These are phyloP conservation scores for Candida golubevii DNA, from an alignment of 805 yeast species.

Conservation along the genomic window DNA sequence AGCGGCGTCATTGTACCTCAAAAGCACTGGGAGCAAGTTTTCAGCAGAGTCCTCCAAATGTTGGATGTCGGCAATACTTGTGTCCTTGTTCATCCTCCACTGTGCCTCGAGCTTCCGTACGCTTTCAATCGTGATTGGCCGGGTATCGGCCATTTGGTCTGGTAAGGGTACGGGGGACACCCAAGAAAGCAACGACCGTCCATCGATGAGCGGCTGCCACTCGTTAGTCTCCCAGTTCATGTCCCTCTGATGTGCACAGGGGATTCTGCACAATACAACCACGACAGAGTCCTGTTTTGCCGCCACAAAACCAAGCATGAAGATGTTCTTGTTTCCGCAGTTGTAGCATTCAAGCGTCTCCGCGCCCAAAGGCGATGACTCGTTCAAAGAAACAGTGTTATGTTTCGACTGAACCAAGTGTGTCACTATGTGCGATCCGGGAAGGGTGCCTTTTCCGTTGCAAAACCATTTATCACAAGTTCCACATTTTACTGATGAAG, in stretches of 20 bases:
- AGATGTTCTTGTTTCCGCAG: constrained; percentile 78
- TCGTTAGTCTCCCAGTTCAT: constrained; percentile 80
- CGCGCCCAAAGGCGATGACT: constrained; percentile 81
- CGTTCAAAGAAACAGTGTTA: constrained; percentile 67
- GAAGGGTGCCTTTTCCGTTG: constrained; percentile 56
- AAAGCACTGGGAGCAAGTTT: constrained; percentile 64
- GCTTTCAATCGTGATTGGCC: constrained; percentile 56
- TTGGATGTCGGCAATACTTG: constrained; percentile 66
- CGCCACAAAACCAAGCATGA: constrained; percentile 78
- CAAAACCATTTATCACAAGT: constrained; percentile 87
- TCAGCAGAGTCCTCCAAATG: constrained; percentile 31
- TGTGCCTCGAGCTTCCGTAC: constrained; percentile 70
- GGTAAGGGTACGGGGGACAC: constrained; percentile 67
- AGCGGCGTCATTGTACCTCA: constrained; percentile 76
- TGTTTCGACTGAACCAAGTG: constrained; percentile 82
- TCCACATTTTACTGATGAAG: constrained; percentile 70
- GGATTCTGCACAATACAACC: constrained; percentile 80
- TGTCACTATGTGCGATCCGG: constrained; percentile 77
- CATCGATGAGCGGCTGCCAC: constrained; percentile 85
- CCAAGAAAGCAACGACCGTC: constrained; percentile 77
- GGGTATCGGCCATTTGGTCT: constrained; percentile 54
- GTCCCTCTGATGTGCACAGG: constrained; percentile 77
- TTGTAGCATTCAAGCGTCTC: constrained; percentile 83
- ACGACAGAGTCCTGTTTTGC: constrained; percentile 85
- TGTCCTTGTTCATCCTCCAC: constrained; percentile 72